Evolutionary conservation across 495 filamentous ascomycete species (phyloP).

Genomic region (Talaromyces liani): DNA sequence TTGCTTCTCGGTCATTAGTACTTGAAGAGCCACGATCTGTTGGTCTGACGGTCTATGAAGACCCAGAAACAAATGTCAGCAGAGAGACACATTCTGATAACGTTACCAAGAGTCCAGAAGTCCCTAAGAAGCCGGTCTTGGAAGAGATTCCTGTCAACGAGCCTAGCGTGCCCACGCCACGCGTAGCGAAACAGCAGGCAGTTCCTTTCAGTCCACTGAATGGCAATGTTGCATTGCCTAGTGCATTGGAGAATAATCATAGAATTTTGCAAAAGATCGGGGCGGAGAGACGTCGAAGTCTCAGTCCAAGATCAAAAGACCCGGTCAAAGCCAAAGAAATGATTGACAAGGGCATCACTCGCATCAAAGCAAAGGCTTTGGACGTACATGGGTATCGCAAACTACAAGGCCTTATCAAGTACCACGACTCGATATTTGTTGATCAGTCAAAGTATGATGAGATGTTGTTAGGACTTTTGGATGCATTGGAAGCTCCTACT

Average conservation of each 20-base stretch:
- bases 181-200: conserved; percentile 14
- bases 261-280: conserved; percentile 21
- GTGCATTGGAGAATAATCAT: conserved; percentile 11
- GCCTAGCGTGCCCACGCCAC: conserved; percentile 14
- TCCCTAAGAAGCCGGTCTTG: conserved; percentile 12
- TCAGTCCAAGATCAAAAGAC: conserved; percentile 37
- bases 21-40: conserved; percentile 23
- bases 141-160: conserved; percentile 26
- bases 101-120: not conserved
- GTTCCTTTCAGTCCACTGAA: conserved; percentile 1
- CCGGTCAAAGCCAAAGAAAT: conserved; percentile 45
- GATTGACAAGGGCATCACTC: conserved; percentile 68
- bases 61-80: conserved; percentile 40
- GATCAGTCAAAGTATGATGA: conserved; percentile 56
- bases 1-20: conserved; percentile 1
- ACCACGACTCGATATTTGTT: conserved; percentile 51
- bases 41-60: conserved; percentile 50
- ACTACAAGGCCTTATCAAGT: conserved; percentile 71
- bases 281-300: conserved; percentile 18
- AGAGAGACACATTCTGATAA: conserved; percentile 3
- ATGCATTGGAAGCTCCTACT: conserved; percentile 58
- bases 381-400: conserved; percentile 88
- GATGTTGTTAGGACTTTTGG: conserved; percentile 65
- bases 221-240: not conserved
- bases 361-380: conserved; percentile 61